Percentiles rank a stretch among this genome's conserved stretches.
Evolutionary conservation across 202 grass and related monocot species (phyloP).

Genomic region (Bolboschoenoplectus hybrid): DNA sequence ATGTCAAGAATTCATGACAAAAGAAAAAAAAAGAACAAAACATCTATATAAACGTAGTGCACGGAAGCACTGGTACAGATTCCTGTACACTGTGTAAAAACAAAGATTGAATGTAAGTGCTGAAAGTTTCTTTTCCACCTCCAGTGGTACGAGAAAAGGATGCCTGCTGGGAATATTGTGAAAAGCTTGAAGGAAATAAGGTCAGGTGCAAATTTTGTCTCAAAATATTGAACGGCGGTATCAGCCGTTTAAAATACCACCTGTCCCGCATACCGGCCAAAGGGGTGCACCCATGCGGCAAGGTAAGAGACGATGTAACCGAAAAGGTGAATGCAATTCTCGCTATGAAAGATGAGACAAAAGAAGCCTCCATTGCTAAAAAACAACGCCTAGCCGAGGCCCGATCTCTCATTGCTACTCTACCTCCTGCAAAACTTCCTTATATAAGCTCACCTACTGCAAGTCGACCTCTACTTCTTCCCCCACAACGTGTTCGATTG

Average conservation of each 20-base stretch:
- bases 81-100: not conserved
- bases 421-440: conserved; percentile 37
- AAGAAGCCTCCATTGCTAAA: conserved; percentile 67
- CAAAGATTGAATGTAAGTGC: not conserved
- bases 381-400: conserved; percentile 54
- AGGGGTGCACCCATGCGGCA: conserved; percentile 83
- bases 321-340: conserved; percentile 78
- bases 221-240: conserved; percentile 89
- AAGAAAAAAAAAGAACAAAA: not conserved
- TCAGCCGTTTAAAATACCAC: conserved; percentile 94
- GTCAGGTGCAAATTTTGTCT: conserved; percentile 87
- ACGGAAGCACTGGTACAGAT: not conserved
- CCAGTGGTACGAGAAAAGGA: conserved; percentile 88
- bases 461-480: conserved; percentile 36
- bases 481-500: conserved; percentile 41
- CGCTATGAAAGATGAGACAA: conserved; percentile 83
- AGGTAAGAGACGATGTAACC: conserved; percentile 65
- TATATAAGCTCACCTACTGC: conserved; percentile 34
- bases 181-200: conserved; percentile 94
- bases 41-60: not conserved
- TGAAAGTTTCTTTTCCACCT: conserved; percentile 16
- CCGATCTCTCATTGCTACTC: conserved; percentile 44
- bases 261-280: conserved; percentile 82
- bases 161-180: conserved; percentile 95
- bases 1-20: not conserved